A percentile compares a stretch with the other conserved stretches of the same genome.
phyloP scores from a whole-genome alignment of 768 basidiomycete species.

The Xanthoconium stramineum region DNA sequence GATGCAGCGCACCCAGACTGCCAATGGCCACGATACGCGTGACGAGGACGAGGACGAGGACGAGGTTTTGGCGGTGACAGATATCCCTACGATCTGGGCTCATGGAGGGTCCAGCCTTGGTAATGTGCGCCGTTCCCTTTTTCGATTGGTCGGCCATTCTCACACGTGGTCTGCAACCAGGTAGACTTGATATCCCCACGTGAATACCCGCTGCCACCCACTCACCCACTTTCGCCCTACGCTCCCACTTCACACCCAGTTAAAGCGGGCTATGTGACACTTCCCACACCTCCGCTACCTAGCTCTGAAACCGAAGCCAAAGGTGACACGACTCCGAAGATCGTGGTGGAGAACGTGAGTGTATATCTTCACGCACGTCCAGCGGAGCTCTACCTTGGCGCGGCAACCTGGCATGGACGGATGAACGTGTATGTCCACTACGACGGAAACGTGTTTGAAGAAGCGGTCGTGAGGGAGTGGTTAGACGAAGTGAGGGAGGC shows the following conservation, averaged over 20 bases:
- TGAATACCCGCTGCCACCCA: constrained; percentile 33
- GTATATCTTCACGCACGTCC: constrained; percentile 41
- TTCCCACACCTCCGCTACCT: background rate
- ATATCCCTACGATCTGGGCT: constrained; percentile 8
- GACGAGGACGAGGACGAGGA: background rate
- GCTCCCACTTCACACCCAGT: constrained; percentile 13
- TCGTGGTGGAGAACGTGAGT: constrained; percentile 5
- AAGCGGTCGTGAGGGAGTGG: constrained; percentile 26
- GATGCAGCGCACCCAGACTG: background rate
- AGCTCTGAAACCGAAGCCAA: background rate
- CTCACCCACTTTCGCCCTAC: constrained; percentile 21
- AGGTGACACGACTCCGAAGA: constrained; percentile 1
- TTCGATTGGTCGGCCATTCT: background rate
- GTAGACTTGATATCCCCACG: constrained; percentile 33
- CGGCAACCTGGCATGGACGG: constrained; percentile 31
- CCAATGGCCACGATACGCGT: background rate
- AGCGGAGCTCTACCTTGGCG: constrained; percentile 43
- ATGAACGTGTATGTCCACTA: constrained; percentile 35
- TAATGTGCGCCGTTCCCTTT: constrained; percentile 14
- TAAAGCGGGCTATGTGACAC: constrained; percentile 5
- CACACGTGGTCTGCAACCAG: constrained; percentile 15
- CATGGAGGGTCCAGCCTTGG: constrained; percentile 29
- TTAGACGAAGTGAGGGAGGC: constrained; percentile 29
- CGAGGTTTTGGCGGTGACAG: background rate
- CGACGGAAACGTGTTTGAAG: constrained; percentile 47